Base-by-base conservation (phyloP, 306 rosid species). In the Rosa lucieae region DNA sequence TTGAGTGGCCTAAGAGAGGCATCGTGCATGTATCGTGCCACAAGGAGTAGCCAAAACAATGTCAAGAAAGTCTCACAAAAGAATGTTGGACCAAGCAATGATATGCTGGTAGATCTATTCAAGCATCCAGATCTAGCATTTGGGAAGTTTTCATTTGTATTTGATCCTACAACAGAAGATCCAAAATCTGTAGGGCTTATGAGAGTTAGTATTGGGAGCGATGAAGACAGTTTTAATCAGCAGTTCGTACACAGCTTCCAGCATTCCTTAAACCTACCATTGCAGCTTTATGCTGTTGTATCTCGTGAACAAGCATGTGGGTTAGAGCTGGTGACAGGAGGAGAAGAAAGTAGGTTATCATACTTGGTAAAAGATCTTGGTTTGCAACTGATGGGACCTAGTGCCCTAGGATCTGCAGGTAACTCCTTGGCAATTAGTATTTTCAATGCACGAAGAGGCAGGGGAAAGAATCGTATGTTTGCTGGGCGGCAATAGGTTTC, bases 1-100 rank as follows among this genome's bases (percentile, higher is more conserved):
- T 79, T 95, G 80, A 95, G 98, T 82, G 99, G 99, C 78, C 83
- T 92, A 79, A 86, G 99, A 88, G 99, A 95, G 84, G 99, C 99
- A 65, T 90, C 99, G 4, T 79, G 83, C 77, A 92, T 95, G 66
- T 82, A 74, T 79, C 85, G 69, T 44, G 87, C 90, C 66, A 65
- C 89, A 40, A 79, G 82, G 76, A 58, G 62, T 59, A 79, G 67
- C 73, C 85, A 86, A 82, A 86, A 77, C 75, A 59, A 73, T 89
- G 77, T 77, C 8, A 85, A 82, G 82, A 92, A 84, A 79, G 74
- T 56, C 47, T 21, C 62, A 39, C 79, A 70, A 48, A 95, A 82
- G 86, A 92, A 82, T 80, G 76, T 68, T 40, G 96, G 89, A 76
- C 79, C 80, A 9, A 82, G 39, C 83, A 83, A 39, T 80, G 91